These are phyloP conservation scores for Penicillium corylophilum DNA, from an alignment of 2,329 filamentous ascomycete genomes.

Conservation along the genomic window DNA sequence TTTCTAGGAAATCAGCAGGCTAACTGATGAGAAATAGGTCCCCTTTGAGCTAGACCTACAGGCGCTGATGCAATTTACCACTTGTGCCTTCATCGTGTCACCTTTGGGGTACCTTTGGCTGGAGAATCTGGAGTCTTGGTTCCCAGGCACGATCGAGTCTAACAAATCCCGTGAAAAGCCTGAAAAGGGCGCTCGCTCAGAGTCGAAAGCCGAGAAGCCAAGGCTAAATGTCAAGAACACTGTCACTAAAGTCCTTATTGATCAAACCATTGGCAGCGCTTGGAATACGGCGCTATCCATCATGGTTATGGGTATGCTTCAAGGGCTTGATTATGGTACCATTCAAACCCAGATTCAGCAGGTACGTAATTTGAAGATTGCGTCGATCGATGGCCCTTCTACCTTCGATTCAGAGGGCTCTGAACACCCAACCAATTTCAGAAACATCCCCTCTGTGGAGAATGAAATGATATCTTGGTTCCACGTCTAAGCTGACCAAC, in stretches of 20 bases:
- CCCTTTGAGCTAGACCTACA: constrained; percentile 49
- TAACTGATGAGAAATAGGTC: constrained; percentile 24
- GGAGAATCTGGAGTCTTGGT: constrained; percentile 53
- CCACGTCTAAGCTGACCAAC: background rate
- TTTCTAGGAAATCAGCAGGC: background rate
- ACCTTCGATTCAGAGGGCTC: too few relatives aligned
- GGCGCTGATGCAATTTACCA: constrained; percentile 56
- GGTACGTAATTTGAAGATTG: constrained; percentile 22
- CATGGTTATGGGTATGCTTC: constrained; percentile 52
- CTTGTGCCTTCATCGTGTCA: constrained; percentile 53
- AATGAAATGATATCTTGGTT: background rate
- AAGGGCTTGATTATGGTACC: constrained; percentile 34
- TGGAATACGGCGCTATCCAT: constrained; percentile 60
- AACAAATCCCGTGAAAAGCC: constrained; percentile 11
- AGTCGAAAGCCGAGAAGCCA: constrained; percentile 7
- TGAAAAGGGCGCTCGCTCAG: constrained; percentile 11
- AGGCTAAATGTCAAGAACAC: constrained; percentile 33
- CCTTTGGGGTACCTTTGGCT: constrained; percentile 62
- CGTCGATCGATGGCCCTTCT: background rate
- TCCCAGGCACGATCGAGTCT: constrained; percentile 43
- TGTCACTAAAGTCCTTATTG: constrained; percentile 57
- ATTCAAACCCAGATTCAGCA: constrained; percentile 35
- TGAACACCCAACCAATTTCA: too few relatives aligned
- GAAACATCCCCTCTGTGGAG: too few relatives aligned
- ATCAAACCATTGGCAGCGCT: constrained; percentile 58